phyloP scores from a whole-genome alignment of 805 yeast species.

The Huiozyma naganishii region DNA sequence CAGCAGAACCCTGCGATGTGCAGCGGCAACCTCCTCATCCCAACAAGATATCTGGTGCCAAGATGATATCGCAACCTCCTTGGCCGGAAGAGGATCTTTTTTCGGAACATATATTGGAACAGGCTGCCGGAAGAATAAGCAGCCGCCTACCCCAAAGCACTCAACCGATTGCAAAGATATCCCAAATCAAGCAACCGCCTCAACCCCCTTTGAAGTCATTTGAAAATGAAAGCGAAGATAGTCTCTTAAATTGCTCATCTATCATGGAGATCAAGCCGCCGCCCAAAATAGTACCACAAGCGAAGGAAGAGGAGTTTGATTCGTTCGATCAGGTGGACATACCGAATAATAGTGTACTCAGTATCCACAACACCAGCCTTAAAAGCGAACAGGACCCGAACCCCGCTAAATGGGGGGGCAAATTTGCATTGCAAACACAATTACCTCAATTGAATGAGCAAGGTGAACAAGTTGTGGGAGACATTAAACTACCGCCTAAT shows the following conservation, averaged over 20 bases:
- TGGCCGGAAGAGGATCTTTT: no score
- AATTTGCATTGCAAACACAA: constrained; percentile 26
- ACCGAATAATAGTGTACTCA: background rate
- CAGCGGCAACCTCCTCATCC: background rate
- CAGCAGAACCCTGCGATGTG: background rate
- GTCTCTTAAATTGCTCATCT: no score
- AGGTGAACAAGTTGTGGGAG: constrained; percentile 6
- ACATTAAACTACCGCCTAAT: constrained; percentile 12
- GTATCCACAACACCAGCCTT: background rate
- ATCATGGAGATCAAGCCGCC: background rate
- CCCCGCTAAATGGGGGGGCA: constrained; percentile 10
- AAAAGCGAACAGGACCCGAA: background rate
- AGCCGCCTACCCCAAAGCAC: background rate
- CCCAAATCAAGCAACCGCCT: background rate
- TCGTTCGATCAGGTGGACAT: background rate
- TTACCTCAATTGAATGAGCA: constrained; percentile 10
- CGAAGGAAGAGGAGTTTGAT: background rate
- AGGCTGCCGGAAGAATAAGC: background rate
- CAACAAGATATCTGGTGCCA: background rate
- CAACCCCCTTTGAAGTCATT: background rate
- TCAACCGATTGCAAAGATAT: background rate
- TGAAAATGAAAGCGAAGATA: background rate
- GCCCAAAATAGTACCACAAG: background rate
- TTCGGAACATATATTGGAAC: background rate
- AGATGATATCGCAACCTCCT: background rate